Evolutionary conservation across 2,329 filamentous ascomycete genomes (phyloP), one percentile per base, ranked within the genome.

Genomic region (Trichoderma polysporum): DNA sequence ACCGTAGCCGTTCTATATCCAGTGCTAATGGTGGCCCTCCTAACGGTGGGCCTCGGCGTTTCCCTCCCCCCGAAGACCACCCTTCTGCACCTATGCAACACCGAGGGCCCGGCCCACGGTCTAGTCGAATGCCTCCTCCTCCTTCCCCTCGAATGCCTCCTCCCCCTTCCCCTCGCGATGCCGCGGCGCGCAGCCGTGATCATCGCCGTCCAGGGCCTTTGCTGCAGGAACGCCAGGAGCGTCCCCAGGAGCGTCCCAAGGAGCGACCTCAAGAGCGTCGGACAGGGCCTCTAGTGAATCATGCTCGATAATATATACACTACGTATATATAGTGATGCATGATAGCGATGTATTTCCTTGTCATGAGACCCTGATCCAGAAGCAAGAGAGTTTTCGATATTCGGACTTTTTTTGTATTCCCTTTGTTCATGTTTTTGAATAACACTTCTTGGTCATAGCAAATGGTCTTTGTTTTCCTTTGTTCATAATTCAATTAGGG

Each of bases 201-300:
- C 66, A 54, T 31, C 66, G 39, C 22, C 66, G 63, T 10, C 61
- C 61, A 17, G 61, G 61, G 5, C 61, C 61, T 33, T 35, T 56
- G 50, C 27, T 54, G 15, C 61, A 64, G 29, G 61, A 64, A 25
- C 61, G 61, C 31, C 66, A 68, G 6, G 76, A 76, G 54, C 76
- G 57, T 35, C 59, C 57, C 29, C 54, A 25, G 9, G 59, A 57
- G 13, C 65, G 58, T 3, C 60, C 41, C 6, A 25, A 35, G 8
- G 67, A 70, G 60, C 66, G 62, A 29, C 66, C 56, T 45, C 67
- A 66, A 57, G 67, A 68, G 33, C 67, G 67, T 29, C 67, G 56
- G 29, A 56, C 57, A 9, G 76, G 76, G 59, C 76, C 76, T 41
- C 68, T 78, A 25, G 76, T 78, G 22, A 74, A 74, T 52, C 73